A percentile compares a stretch with the other conserved stretches of the same genome.
phyloP scores from a whole-genome alignment of 2,329 filamentous ascomycete species.

The Monosporascus sp. region DNA sequence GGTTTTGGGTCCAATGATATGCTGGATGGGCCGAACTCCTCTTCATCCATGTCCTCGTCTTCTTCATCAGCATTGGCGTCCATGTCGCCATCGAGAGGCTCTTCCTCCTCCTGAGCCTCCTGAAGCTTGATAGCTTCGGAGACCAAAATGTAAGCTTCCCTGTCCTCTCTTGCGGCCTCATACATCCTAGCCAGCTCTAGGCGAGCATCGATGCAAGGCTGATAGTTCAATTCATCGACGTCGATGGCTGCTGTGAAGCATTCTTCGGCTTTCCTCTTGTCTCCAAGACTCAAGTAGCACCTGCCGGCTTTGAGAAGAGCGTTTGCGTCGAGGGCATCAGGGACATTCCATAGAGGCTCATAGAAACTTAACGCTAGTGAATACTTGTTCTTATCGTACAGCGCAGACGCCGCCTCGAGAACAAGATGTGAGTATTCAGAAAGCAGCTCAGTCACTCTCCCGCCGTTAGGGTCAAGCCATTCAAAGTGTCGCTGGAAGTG shows the following conservation, averaged over 20 bases:
- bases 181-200: slow-evolving; percentile 81
- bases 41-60: slow-evolving; percentile 18
- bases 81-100: not conserved
- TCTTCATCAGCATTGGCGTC: slow-evolving; percentile 17
- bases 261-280: slow-evolving; percentile 66
- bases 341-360: slow-evolving; percentile 45
- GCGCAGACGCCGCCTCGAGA: slow-evolving; percentile 54
- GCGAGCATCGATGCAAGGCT: slow-evolving; percentile 60
- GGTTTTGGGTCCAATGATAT: slow-evolving; percentile 12
- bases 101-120: slow-evolving; percentile 35
- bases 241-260: slow-evolving; percentile 72
- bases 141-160: slow-evolving; percentile 71
- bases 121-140: slow-evolving; percentile 68
- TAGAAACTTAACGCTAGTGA: slow-evolving; percentile 50
- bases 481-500: slow-evolving; percentile 56
- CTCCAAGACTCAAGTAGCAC: slow-evolving; percentile 62
- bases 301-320: slow-evolving; percentile 53
- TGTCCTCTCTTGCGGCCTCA: slow-evolving; percentile 65
- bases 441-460: slow-evolving; percentile 43
- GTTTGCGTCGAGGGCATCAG: slow-evolving; percentile 45
- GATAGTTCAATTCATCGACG: slow-evolving; percentile 58
- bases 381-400: slow-evolving; percentile 34
- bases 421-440: slow-evolving; percentile 74
- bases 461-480: slow-evolving; percentile 62
- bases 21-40: slow-evolving; percentile 17